Evolutionary conservation across 371 early-diverging fungal species (phyloP).

Genomic region (Vairimorpha apis): DNA sequence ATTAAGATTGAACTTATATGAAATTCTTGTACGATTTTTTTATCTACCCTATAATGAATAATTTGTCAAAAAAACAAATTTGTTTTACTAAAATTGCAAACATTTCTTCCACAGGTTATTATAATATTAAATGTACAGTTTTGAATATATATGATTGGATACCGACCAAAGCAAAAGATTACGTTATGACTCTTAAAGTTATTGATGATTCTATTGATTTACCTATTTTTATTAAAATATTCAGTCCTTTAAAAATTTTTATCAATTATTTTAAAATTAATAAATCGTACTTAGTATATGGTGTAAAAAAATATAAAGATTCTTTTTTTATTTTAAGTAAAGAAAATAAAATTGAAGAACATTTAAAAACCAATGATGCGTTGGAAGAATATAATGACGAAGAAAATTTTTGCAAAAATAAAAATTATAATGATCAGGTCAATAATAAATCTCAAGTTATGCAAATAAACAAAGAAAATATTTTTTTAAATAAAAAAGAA

Average conservation of each 20-base stretch:
- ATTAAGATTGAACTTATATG: too few species aligned
- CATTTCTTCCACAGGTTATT: not conserved
- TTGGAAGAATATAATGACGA: not conserved
- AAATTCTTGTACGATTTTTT: too few species aligned
- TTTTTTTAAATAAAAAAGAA: not conserved
- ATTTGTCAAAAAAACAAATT: too few species aligned
- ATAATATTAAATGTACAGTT: conserved; percentile 13
- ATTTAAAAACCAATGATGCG: not conserved
- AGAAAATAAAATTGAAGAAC: not conserved
- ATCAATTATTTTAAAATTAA: conserved; percentile 4
- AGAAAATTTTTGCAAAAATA: not conserved
- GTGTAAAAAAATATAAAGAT: not conserved
- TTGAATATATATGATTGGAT: not conserved
- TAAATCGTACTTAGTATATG: not conserved
- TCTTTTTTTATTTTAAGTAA: not conserved
- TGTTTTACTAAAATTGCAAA: not conserved
- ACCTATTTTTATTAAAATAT: conserved; percentile 21
- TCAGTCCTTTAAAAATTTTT: conserved; percentile 4
- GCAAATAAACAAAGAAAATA: not conserved
- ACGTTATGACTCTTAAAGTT: conserved; percentile 25
- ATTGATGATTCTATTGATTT: conserved; percentile 16
- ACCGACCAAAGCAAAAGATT: conserved; percentile 23
- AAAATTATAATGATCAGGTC: too few species aligned
- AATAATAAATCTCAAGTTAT: too few species aligned
- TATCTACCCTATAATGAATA: too few species aligned